Evolutionary conservation across 2,329 filamentous ascomycete genomes (phyloP), one percentile per base, ranked within the genome.

Genomic region (Penicillium brasilianum): DNA sequence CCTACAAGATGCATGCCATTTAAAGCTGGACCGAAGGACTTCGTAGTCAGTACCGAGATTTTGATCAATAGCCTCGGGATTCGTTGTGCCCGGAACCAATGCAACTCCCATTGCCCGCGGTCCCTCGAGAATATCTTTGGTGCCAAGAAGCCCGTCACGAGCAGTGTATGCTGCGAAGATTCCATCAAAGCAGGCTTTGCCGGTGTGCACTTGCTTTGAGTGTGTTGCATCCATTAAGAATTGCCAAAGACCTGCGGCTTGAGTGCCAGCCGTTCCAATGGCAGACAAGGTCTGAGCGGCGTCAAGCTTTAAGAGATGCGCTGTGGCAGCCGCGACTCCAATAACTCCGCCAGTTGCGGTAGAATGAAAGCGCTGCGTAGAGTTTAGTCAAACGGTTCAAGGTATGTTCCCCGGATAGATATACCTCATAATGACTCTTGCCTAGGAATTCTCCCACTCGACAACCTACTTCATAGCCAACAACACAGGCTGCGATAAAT

Each of bases 1-100:
- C 22, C 72, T 65, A 58, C 72, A 75, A 1, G 70, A 73, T 1
- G 72, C 72, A 62, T 75, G 72, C 72, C 72, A 75, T 51, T 75
- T 75, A 52, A 75, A 74, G 52, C 73, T 75, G 11, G 72, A 74
- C 2, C 65, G 59, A 28, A 73, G 39, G 32, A 75, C 57, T 1
- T 71, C 65, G 52, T 63, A 75, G 1, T 73, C 63, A 3, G 16
- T 44, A 0, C 73, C 72, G 5, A 75, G 64, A 37, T 71, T 60
- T 13, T 57, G 57, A 44, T 72, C 65, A 46, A 73, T 72, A 13
- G 69, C 69, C 16, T 65, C 63, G 1, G 69, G 66, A 7, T 61
- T 59, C 9, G 69, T 66, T 10, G 60, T 41, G 0, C 68, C 69
- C 0, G 70, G 70, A 4, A 69, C 71, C 9, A 72, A 51, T 13